Evolutionary conservation across 2,329 filamentous ascomycete species (phyloP), one percentile per base, ranked within the genome.

Genomic region (Aspergillus caelatus): DNA sequence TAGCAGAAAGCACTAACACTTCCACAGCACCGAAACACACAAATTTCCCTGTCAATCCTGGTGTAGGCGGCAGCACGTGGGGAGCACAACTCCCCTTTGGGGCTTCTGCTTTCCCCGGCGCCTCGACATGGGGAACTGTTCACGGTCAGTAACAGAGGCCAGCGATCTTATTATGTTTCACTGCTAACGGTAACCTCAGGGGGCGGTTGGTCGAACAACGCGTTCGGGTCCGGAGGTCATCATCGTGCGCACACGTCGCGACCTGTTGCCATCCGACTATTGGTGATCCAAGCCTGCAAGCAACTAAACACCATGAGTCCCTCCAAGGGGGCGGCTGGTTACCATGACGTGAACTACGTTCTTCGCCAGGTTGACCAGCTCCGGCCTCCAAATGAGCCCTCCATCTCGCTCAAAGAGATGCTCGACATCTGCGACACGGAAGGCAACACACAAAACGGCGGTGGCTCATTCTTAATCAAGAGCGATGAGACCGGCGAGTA

Each of bases 351-450:
- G 26, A 82, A 86, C 30, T 80, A 83, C 23, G 84, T 92, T 55
- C 82, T 88, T 39, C 81, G 79, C 34, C 84, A 93, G 71, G 89
- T 93, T 69, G 85, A 89, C 11, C 84, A 86, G 60, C 83, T 91
- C 34, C 88, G 89, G 60, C 81, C 81, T 39, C 79, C 85, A n/a
- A 83, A 83, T 60, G 86, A 89, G 62, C 78, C 83, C 30, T 74
- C 81, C 70, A 87, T 82, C 76, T 83, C 67, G 77, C 88, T 82
- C 72, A 84, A 83, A 30, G 94, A 97, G 71, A 84, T 98, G 70
- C 84, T 94, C 45, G 88, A 91, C 62, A 90, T 96, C 63, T 95
- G 92, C 76, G 94, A 98, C 71, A 97, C 94, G 0, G 92, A 97
- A 75, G 95, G 95, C 62, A 96, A 91, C 71, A 75, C 82, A 2